A percentile compares a stretch with the other conserved stretches of the same genome.
Conservation (phyloP, 129 eudicot genomes). For the Logfia minima region DNA sequence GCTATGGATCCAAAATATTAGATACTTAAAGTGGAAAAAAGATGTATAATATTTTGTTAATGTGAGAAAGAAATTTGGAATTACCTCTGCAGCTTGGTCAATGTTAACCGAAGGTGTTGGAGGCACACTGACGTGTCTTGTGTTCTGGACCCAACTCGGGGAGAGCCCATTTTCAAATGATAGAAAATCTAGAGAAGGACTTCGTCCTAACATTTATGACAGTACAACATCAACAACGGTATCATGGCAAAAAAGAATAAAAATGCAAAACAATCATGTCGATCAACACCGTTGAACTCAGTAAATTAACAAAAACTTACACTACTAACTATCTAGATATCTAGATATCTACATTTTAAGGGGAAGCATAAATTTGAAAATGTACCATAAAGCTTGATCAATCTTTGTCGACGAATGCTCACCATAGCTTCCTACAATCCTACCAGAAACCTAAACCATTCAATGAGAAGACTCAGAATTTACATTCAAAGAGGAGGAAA, state of each 20-base stretch:
- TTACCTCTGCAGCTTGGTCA: constrained; percentile 64
- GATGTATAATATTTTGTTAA: neutral
- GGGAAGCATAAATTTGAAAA: constrained; percentile 1
- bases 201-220: constrained; percentile 45
- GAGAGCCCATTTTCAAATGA: constrained; percentile 44
- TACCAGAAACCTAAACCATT: constrained; percentile 29
- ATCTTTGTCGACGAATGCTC: constrained; percentile 67
- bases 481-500: constrained; percentile 18
- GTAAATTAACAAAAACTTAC: neutral
- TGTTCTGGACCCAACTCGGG: constrained; percentile 39
- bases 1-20: neutral
- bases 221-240: neutral
- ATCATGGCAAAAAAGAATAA: neutral
- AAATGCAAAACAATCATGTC: neutral
- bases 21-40: neutral
- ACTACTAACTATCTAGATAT: neutral
- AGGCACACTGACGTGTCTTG: constrained; percentile 49
- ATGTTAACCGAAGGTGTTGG: constrained; percentile 51
- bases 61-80: neutral
- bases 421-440: constrained; percentile 63
- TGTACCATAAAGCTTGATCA: constrained; percentile 45
- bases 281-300: constrained; percentile 8
- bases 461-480: neutral
- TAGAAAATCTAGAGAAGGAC: constrained; percentile 46
- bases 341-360: constrained; percentile 11